Evolutionary conservation across 2,329 filamentous ascomycete species (phyloP).

Genomic region (Lecanicillium sp.): DNA sequence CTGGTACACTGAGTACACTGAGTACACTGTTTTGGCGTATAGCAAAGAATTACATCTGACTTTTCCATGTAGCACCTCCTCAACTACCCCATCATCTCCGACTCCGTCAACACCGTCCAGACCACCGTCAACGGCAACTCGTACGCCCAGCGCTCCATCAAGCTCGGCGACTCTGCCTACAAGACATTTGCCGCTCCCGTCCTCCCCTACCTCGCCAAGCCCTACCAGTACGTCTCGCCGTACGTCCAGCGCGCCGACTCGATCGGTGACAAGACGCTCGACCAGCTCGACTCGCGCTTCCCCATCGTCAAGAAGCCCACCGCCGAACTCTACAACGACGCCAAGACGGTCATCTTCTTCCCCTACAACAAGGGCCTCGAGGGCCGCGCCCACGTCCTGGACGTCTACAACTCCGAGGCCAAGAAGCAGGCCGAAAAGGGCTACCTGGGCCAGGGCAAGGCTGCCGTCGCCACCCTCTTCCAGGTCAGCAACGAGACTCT

Average conservation of each 20-base stretch:
- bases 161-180: constrained; percentile 69
- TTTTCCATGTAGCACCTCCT: constrained; percentile 62
- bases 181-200: constrained; percentile 70
- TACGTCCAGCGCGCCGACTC: constrained; percentile 78
- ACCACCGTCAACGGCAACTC: constrained; percentile 74
- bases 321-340: constrained; percentile 59
- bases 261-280: constrained; percentile 66
- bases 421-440: constrained; percentile 61
- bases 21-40: neutral
- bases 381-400: constrained; percentile 55
- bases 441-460: constrained; percentile 63
- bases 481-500: constrained; percentile 61
- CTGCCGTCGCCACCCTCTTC: constrained; percentile 60
- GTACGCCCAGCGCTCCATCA: constrained; percentile 75
- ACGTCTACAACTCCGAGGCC: constrained; percentile 51
- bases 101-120: constrained; percentile 73
- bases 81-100: constrained; percentile 77
- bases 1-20: neutral
- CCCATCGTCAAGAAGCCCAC: constrained; percentile 72
- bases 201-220: constrained; percentile 63
- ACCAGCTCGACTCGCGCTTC: constrained; percentile 62
- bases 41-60: neutral
- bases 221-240: constrained; percentile 75
- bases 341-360: constrained; percentile 54
- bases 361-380: constrained; percentile 58